Evolutionary conservation across 2,329 filamentous ascomycete genomes (phyloP).

Genomic region (Aquanectria penicillioides): DNA sequence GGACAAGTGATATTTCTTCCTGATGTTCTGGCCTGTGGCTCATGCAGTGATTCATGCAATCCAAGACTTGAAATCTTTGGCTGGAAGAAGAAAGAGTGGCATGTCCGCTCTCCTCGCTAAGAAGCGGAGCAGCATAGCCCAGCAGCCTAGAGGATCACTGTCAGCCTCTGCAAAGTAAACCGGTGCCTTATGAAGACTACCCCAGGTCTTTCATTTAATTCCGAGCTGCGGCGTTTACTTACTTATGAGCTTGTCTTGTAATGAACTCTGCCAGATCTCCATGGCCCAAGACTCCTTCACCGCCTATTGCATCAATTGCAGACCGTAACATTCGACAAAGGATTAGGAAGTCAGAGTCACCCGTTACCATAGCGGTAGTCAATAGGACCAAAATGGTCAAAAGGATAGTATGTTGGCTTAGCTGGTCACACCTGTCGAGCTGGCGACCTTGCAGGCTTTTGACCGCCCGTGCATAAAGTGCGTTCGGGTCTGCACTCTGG

Average conservation of each 20-base stretch:
- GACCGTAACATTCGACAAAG: conserved; percentile 9
- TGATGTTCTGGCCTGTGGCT: background rate
- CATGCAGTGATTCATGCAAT: conserved; percentile 16
- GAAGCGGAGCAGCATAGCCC: conserved; percentile 9
- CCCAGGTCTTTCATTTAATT: no score
- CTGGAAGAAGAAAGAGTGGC: background rate
- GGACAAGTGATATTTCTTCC: background rate
- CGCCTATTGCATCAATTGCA: conserved; percentile 14
- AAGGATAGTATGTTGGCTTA: conserved; percentile 6
- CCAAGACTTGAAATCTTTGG: background rate
- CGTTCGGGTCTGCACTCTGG: background rate
- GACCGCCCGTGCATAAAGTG: conserved; percentile 19
- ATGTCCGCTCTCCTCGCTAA: conserved; percentile 12
- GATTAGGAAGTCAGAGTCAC: conserved; percentile 7
- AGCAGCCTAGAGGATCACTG: background rate
- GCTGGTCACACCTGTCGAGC: conserved; percentile 7
- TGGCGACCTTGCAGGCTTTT: conserved; percentile 2
- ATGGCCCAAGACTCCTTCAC: background rate
- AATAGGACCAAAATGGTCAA: conserved; percentile 17
- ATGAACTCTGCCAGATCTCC: conserved; percentile 15
- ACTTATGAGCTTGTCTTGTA: conserved; percentile 15
- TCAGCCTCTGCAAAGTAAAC: conserved; percentile 59
- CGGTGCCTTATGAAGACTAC: background rate
- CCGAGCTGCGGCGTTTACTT: no score
- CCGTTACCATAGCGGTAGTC: conserved; percentile 14